A percentile compares a stretch with the other conserved stretches of the same genome.
Conservation (phyloP, 768 basidiomycete genomes). For the Coprinellus aureogranulatus region DNA sequence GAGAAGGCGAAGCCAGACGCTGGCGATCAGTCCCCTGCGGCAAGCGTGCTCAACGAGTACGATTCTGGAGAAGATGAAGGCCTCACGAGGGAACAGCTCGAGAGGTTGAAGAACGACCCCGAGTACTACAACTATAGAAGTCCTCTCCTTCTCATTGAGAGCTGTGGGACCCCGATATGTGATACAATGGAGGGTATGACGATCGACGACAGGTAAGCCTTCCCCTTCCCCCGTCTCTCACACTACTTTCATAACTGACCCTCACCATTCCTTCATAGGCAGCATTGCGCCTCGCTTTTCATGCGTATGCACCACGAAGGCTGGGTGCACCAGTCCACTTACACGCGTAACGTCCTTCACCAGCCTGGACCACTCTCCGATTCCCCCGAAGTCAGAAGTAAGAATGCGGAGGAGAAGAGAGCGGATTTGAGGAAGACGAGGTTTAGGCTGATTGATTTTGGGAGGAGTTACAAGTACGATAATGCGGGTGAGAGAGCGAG, state of each 20-base stretch:
- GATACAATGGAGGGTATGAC: slow-evolving; percentile 19
- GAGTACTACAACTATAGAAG: slow-evolving; percentile 26
- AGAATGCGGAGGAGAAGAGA: slow-evolving; percentile 1
- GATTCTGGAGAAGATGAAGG: too few species aligned
- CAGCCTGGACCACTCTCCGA: slow-evolving; percentile 32
- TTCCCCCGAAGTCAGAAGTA: slow-evolving; percentile 12
- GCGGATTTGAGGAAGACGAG: slow-evolving; percentile 17
- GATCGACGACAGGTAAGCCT: slow-evolving; percentile 36
- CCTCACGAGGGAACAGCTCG: too few species aligned
- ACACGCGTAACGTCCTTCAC: slow-evolving; percentile 35
- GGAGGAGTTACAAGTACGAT: slow-evolving; percentile 15
- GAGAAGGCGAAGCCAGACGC: too few species aligned
- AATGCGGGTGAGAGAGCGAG: background rate
- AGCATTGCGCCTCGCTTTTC: slow-evolving; percentile 41
- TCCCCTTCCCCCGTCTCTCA: too few species aligned
- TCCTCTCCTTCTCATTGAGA: slow-evolving; percentile 43
- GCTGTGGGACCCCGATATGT: slow-evolving; percentile 34
- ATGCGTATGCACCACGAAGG: slow-evolving; percentile 34
- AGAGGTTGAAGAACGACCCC: too few species aligned
- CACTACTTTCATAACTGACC: too few species aligned
- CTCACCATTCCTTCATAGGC: too few species aligned
- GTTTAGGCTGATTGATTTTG: slow-evolving; percentile 42
- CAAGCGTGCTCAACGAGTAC: too few species aligned
- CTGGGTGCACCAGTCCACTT: slow-evolving; percentile 38
- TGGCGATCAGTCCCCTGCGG: too few species aligned